phyloP scores from a whole-genome alignment of 768 basidiomycete species.

The Rhizopogon rudus region DNA sequence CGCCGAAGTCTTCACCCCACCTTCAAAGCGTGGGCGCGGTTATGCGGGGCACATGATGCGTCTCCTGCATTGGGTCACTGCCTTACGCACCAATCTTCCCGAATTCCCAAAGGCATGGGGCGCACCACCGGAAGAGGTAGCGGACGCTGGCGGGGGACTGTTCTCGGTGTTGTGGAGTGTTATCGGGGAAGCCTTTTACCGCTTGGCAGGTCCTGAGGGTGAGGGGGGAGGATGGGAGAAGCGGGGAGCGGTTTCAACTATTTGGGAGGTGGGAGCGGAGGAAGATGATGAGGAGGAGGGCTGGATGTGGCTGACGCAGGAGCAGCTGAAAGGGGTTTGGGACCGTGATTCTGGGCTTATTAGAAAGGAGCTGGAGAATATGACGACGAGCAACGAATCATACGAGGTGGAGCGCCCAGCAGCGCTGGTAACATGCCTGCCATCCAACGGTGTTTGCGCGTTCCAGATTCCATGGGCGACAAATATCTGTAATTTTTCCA shows the following conservation, averaged over 20 bases:
- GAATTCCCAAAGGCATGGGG: constrained; percentile 40
- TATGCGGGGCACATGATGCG: constrained; percentile 63
- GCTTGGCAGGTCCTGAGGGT: constrained; percentile 30
- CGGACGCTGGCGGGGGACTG: constrained; percentile 31
- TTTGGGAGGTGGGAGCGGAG: constrained; percentile 30
- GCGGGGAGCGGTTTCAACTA: constrained; percentile 30
- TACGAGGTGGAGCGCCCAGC: constrained; percentile 8
- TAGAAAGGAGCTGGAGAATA: constrained; percentile 22
- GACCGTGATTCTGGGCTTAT: constrained; percentile 35
- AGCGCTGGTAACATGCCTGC: constrained; percentile 35
- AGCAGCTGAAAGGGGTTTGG: constrained; percentile 34
- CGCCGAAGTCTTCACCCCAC: constrained; percentile 54
- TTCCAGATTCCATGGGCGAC: constrained; percentile 34
- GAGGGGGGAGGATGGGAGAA: constrained; percentile 40
- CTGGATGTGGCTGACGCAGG: constrained; percentile 29
- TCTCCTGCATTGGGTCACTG: constrained; percentile 53
- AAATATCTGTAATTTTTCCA: constrained; percentile 6
- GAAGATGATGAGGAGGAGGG: constrained; percentile 14
- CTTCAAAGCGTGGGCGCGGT: constrained; percentile 44
- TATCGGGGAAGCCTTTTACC: constrained; percentile 44
- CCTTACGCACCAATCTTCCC: constrained; percentile 26
- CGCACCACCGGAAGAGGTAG: constrained; percentile 32
- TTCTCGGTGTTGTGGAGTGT: constrained; percentile 54
- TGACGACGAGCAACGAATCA: constrained; percentile 4
- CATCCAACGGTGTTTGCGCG: constrained; percentile 43